A percentile compares a stretch with the other conserved stretches of the same genome.
Evolutionary conservation across 2,329 filamentous ascomycete species (phyloP).

Genomic region (Fusarium paranaense): DNA sequence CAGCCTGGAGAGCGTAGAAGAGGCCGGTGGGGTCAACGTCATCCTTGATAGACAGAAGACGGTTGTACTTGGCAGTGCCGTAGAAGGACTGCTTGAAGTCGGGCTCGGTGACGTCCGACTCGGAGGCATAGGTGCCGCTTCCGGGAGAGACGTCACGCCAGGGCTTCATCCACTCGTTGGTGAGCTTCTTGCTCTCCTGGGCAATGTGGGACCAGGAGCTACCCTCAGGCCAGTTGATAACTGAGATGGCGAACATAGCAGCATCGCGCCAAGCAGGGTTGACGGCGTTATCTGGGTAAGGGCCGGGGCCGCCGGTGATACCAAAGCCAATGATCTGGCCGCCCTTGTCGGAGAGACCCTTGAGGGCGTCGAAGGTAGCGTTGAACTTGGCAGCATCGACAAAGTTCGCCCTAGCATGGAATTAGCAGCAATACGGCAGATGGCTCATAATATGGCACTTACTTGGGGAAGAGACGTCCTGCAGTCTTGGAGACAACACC

Average conservation of each 20-base stretch:
- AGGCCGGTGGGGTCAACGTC: slow-evolving; percentile 31
- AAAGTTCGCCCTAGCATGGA: slow-evolving; percentile 22
- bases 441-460: neutral
- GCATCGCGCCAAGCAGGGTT: slow-evolving; percentile 63
- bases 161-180: slow-evolving; percentile 42
- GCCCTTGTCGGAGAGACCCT: slow-evolving; percentile 53
- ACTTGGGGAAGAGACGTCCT: slow-evolving; percentile 39
- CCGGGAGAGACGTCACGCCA: slow-evolving; percentile 40
- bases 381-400: slow-evolving; percentile 44
- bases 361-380: slow-evolving; percentile 51
- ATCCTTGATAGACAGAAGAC: slow-evolving; percentile 34
- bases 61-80: slow-evolving; percentile 33
- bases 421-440: neutral
- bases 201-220: slow-evolving; percentile 27
- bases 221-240: slow-evolving; percentile 45
- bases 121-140: slow-evolving; percentile 37
- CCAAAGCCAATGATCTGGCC: slow-evolving; percentile 56
- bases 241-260: slow-evolving; percentile 52
- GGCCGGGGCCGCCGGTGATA: slow-evolving; percentile 48
- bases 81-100: slow-evolving; percentile 39
- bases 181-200: slow-evolving; percentile 31
- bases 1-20: slow-evolving; percentile 36
- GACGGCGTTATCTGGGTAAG: slow-evolving; percentile 54
- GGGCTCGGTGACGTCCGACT: slow-evolving; percentile 37
- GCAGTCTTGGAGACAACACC: slow-evolving; percentile 31